These are phyloP conservation scores for Nymphaea colorata DNA, from an alignment of 164 flowering plant species.

Conservation along the genomic window DNA sequence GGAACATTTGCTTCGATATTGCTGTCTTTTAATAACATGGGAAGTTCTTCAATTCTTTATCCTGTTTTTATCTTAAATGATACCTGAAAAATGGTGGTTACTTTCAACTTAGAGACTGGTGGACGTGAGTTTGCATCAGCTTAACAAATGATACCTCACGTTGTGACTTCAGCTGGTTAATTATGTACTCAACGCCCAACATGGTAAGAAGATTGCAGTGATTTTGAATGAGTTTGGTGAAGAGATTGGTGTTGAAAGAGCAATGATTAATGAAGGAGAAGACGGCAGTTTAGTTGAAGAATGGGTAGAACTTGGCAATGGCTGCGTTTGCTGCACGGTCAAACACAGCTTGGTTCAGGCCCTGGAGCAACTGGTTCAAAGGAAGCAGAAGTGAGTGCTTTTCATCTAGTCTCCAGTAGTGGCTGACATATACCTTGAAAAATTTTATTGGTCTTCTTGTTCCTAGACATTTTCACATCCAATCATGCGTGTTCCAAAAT, in stretches of 20 bases:
- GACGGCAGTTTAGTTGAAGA: constrained; percentile 85
- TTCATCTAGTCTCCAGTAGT: neutral
- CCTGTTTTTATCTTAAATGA: too few relatives aligned
- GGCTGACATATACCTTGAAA: neutral
- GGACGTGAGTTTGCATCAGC: neutral
- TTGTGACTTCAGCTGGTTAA: constrained; percentile 55
- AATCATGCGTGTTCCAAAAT: too few relatives aligned
- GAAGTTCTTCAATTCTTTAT: too few relatives aligned
- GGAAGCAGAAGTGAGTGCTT: constrained; percentile 57
- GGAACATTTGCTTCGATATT: too few relatives aligned
- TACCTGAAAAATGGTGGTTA: too few relatives aligned
- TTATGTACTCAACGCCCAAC: constrained; percentile 63
- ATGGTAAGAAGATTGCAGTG: constrained; percentile 91
- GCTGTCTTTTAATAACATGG: too few relatives aligned
- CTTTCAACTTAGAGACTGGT: too few relatives aligned
- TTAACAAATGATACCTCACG: neutral
- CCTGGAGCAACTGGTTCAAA: constrained; percentile 78
- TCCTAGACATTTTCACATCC: too few relatives aligned
- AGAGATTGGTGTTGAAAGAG: constrained; percentile 94
- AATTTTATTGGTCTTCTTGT: too few relatives aligned
- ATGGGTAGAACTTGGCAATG: constrained; percentile 99
- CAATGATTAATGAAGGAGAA: constrained; percentile 94
- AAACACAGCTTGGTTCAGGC: constrained; percentile 97
- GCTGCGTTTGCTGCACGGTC: constrained; percentile 95
- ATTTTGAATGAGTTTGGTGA: constrained; percentile 97